phyloP scores from a whole-genome alignment of 768 basidiomycete species.

The Lactifluus pinguis region DNA sequence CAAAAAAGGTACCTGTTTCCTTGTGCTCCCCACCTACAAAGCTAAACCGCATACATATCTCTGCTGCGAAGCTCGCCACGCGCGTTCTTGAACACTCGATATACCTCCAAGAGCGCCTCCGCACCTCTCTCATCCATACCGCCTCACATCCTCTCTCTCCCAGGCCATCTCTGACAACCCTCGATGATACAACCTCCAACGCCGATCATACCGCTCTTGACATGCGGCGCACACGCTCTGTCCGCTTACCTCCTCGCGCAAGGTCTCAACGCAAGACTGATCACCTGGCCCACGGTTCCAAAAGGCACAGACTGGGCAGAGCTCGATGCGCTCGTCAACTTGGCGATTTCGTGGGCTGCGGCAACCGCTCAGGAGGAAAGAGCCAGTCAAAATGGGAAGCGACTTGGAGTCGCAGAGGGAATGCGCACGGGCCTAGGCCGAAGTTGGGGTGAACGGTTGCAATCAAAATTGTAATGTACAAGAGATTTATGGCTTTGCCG shows the following conservation, averaged over 20 bases:
- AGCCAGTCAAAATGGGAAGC: background rate
- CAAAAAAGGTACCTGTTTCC: slow-evolving; percentile 39
- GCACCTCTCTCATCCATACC: slow-evolving; percentile 26
- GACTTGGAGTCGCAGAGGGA: background rate
- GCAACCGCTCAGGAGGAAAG: background rate
- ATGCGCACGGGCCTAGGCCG: background rate
- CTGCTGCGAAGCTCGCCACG: slow-evolving; percentile 22
- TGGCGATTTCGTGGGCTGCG: slow-evolving; percentile 40
- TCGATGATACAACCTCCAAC: slow-evolving; percentile 34
- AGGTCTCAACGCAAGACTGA: slow-evolving; percentile 63
- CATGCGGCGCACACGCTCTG: slow-evolving; percentile 64
- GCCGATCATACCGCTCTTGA: slow-evolving; percentile 83
- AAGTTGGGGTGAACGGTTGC: background rate
- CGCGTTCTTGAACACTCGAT: slow-evolving; percentile 39
- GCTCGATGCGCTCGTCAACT: slow-evolving; percentile 46
- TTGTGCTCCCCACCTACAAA: slow-evolving; percentile 22
- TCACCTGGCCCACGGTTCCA: slow-evolving; percentile 85
- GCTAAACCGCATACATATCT: background rate
- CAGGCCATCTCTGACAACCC: slow-evolving; percentile 18
- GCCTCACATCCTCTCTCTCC: slow-evolving; percentile 26
- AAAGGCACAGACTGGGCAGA: slow-evolving; percentile 66
- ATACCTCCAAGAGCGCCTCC: slow-evolving; percentile 30
- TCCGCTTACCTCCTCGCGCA: slow-evolving; percentile 49
- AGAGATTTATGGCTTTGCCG: too few species aligned
- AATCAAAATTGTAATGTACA: slow-evolving; percentile 4